Evolutionary conservation across 2,329 filamentous ascomycete species (phyloP).

Genomic region (Cercospora sp.): DNA sequence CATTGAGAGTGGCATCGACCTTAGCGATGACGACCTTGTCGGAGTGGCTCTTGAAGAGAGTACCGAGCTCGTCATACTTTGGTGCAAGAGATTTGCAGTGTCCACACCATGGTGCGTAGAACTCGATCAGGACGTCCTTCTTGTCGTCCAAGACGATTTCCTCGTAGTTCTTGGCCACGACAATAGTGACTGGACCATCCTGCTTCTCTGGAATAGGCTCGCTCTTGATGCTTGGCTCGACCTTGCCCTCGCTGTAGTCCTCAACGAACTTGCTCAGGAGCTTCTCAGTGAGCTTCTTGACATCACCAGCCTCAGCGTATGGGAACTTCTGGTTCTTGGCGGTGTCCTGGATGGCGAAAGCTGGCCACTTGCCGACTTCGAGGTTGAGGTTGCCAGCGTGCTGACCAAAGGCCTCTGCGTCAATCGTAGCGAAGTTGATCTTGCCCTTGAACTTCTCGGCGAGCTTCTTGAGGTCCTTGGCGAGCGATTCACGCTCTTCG

Average conservation of each 20-base stretch:
- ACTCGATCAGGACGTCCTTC: conserved; percentile 97
- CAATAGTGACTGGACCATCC: conserved; percentile 80
- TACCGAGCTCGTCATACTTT: conserved; percentile 66
- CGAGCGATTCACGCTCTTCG: conserved; percentile 82
- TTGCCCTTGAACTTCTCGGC: conserved; percentile 90
- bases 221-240: conserved; percentile 96
- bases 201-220: conserved; percentile 94
- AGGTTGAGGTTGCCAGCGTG: conserved; percentile 98
- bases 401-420: conserved; percentile 89
- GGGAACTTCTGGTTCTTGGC: conserved; percentile 97
- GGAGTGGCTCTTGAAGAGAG: conserved; percentile 54
- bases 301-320: conserved; percentile 66
- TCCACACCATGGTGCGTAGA: conserved; percentile 87
- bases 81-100: conserved; percentile 70
- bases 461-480: conserved; percentile 76
- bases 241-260: conserved; percentile 80
- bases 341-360: conserved; percentile 96
- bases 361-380: conserved; percentile 89
- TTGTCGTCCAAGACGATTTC: conserved; percentile 86
- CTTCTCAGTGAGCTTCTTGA: conserved; percentile 72
- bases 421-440: conserved; percentile 97
- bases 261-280: conserved; percentile 80
- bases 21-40: conserved; percentile 71
- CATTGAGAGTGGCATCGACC: conserved; percentile 94
- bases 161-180: conserved; percentile 94